Percentiles rank a stretch among this genome's conserved stretches.
phyloP scores from a whole-genome alignment of 306 rosid species.

The Trifolium fragiferum region DNA sequence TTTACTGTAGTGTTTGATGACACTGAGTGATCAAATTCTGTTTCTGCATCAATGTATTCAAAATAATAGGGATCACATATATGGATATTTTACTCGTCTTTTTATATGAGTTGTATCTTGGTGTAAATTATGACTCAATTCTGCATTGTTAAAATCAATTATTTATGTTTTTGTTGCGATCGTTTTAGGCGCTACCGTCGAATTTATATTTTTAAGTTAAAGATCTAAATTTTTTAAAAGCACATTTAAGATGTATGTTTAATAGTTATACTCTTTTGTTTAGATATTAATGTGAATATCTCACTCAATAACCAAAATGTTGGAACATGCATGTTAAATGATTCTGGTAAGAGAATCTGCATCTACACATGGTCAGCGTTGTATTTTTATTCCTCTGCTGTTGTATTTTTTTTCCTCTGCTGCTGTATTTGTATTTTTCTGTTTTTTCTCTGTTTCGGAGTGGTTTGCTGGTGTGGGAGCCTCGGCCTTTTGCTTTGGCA shows the following conservation, averaged over 20 bases:
- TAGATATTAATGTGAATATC: not conserved
- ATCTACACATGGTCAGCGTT: no score
- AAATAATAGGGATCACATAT: not conserved
- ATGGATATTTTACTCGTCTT: conserved; percentile 7
- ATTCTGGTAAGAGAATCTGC: not conserved
- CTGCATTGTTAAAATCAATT: conserved; percentile 3
- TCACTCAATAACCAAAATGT: not conserved
- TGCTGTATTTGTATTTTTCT: no score
- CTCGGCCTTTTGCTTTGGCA: no score
- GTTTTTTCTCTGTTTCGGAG: no score
- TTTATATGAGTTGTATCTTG: conserved; percentile 1
- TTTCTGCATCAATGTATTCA: conserved; percentile 1
- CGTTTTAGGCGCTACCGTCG: not conserved
- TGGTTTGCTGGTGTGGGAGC: no score
- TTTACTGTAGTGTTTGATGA: conserved; percentile 10
- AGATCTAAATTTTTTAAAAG: not conserved
- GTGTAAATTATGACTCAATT: conserved; percentile 6
- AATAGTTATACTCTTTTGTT: not conserved
- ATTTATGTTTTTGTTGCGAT: no score
- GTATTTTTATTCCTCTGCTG: no score
- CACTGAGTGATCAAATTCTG: not conserved
- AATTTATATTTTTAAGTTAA: not conserved
- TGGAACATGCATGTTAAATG: not conserved
- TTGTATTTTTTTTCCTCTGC: no score
- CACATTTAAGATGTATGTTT: not conserved